Evolutionary conservation across 2,329 filamentous ascomycete genomes (phyloP).

Genomic region (Trichophyton benhamiae): DNA sequence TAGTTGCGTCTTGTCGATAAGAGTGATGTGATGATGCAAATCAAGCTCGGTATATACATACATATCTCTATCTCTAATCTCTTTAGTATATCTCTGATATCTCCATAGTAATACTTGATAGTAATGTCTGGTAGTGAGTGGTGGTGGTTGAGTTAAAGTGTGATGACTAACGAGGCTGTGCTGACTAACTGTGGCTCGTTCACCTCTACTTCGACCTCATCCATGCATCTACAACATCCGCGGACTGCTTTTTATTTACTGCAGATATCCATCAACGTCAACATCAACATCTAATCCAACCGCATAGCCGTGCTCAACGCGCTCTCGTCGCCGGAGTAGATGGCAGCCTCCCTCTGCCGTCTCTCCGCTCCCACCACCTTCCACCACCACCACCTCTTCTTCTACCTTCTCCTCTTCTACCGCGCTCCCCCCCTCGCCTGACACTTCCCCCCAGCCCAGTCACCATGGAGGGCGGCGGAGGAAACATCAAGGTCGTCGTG

Average conservation of each 20-base stretch:
- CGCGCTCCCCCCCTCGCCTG: neutral
- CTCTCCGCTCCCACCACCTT: neutral
- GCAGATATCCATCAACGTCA: too few relatives aligned
- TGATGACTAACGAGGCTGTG: neutral
- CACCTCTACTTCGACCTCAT: neutral
- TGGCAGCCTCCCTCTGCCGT: neutral
- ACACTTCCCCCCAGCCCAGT: neutral
- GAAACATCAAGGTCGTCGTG: constrained; percentile 99
- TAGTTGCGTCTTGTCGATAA: neutral
- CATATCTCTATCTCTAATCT: too few relatives aligned
- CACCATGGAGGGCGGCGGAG: constrained; percentile 50
- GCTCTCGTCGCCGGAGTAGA: neutral
- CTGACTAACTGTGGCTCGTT: neutral
- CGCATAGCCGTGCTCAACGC: neutral
- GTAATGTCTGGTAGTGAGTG: neutral
- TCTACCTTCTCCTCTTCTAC: neutral
- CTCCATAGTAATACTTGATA: too few relatives aligned
- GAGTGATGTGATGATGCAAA: neutral
- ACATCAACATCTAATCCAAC: neutral
- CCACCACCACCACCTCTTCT: neutral
- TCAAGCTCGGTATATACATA: neutral
- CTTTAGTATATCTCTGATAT: neutral
- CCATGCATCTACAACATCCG: neutral
- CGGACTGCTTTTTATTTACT: too few relatives aligned
- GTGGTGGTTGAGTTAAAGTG: neutral